These are phyloP conservation scores for Candida nanaspora DNA, from an alignment of 805 yeast species.

Conservation along the genomic window DNA sequence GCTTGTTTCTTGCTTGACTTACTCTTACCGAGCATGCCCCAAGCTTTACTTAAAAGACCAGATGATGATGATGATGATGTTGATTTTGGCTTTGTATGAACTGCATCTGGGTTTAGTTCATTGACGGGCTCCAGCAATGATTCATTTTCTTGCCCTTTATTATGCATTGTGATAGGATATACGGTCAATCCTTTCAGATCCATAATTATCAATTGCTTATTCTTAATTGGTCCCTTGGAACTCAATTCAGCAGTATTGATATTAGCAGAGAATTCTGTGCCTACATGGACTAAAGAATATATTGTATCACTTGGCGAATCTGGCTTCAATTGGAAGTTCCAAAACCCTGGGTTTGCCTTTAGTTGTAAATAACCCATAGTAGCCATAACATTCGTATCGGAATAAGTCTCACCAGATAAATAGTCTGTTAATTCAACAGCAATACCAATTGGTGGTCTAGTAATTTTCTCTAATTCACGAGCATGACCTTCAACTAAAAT, in stretches of 20 bases:
- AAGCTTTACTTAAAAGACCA: background rate
- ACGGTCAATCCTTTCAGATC: constrained; percentile 40
- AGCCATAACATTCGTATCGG: constrained; percentile 68
- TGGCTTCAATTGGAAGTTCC: constrained; percentile 42
- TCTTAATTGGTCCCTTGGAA: constrained; percentile 10
- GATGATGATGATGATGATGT: background rate
- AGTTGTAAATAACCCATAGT: constrained; percentile 82
- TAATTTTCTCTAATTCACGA: constrained; percentile 29
- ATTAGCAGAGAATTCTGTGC: constrained; percentile 13
- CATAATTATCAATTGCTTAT: constrained; percentile 26
- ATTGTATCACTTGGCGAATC: constrained; percentile 34
- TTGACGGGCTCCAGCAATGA: constrained; percentile 4
- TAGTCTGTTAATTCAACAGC: constrained; percentile 31
- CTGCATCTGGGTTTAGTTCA: too few relatives aligned
- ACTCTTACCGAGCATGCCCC: background rate
- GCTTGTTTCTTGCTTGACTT: constrained; percentile 31
- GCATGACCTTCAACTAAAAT: constrained; percentile 70
- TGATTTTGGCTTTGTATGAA: too few relatives aligned
- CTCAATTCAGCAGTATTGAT: background rate
- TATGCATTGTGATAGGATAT: constrained; percentile 37
- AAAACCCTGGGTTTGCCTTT: constrained; percentile 63
- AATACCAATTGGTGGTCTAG: constrained; percentile 42
- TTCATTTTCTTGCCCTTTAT: constrained; percentile 14
- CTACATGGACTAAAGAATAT: constrained; percentile 31
- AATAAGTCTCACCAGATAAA: constrained; percentile 13